These are phyloP conservation scores for Tripidium arundinaceum DNA, from an alignment of 202 grass and related monocot species.

Conservation along the genomic window DNA sequence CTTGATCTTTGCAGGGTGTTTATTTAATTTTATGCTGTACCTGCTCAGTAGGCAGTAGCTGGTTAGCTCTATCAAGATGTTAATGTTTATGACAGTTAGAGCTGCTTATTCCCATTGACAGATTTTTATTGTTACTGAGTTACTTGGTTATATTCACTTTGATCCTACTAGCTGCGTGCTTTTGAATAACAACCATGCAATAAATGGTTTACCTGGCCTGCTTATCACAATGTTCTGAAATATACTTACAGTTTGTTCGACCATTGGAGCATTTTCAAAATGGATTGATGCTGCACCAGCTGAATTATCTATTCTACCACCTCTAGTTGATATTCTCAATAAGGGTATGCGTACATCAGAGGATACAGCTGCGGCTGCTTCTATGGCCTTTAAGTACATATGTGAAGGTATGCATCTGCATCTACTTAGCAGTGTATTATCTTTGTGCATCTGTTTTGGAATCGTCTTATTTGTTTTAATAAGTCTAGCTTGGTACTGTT, in stretches of 20 bases:
- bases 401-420: too few species aligned
- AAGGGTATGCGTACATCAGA: constrained; percentile 85
- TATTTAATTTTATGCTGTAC: constrained; percentile 6
- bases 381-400: too few species aligned
- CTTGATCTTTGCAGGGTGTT: not conserved
- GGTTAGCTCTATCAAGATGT: constrained; percentile 13
- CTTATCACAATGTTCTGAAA: constrained; percentile 20
- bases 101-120: constrained; percentile 2
- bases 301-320: constrained; percentile 81
- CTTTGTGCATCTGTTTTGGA: too few species aligned
- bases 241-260: constrained; percentile 70
- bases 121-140: not conserved
- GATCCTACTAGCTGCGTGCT: not conserved
- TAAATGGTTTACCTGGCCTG: constrained; percentile 11
- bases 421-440: too few species aligned
- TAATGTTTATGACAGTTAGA: constrained; percentile 6
- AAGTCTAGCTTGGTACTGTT: too few species aligned
- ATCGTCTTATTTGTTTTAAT: too few species aligned
- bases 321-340: constrained; percentile 83
- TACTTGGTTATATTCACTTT: not conserved
- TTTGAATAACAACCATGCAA: not conserved
- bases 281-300: constrained; percentile 79
- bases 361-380: constrained; percentile 74
- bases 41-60: constrained; percentile 10
- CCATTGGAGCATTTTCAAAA: constrained; percentile 92